These are phyloP conservation scores for Arthrobotrys iridis DNA, from an alignment of 2,329 filamentous ascomycete genomes.

Conservation along the genomic window DNA sequence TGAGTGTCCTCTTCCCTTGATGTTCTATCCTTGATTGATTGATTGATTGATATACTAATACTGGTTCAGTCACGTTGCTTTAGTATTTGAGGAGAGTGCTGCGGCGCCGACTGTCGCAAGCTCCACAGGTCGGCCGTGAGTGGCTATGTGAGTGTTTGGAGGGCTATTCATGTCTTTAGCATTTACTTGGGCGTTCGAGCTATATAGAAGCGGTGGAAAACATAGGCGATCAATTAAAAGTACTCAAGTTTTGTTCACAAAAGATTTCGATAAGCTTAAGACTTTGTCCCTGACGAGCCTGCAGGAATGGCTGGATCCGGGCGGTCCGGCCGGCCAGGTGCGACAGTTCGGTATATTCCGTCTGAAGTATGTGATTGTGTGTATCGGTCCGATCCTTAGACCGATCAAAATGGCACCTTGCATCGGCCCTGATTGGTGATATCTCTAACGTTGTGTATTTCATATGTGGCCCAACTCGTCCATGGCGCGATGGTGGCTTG, in stretches of 20 bases:
- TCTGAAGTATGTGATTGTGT: no score
- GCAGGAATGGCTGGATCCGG: no score
- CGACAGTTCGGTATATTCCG: no score
- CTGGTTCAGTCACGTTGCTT: slow-evolving; percentile 35
- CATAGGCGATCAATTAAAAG: not conserved
- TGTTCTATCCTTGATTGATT: not conserved
- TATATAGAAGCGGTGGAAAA: slow-evolving; percentile 33
- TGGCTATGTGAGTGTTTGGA: not conserved
- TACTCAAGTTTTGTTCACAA: no score
- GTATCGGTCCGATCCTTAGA: no score
- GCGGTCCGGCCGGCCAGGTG: no score
- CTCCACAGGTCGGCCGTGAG: slow-evolving; percentile 27
- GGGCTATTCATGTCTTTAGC: slow-evolving; percentile 21
- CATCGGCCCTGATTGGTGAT: no score
- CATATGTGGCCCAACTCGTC: no score
- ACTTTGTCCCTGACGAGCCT: not conserved
- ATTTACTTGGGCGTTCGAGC: slow-evolving; percentile 35
- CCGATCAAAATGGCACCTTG: no score
- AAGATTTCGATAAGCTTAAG: no score
- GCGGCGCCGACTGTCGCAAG: slow-evolving; percentile 26
- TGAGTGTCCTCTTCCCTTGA: slow-evolving; percentile 14
- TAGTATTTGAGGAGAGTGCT: slow-evolving; percentile 34
- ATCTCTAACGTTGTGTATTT: no score
- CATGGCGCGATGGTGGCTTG: no score
- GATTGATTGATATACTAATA: not conserved